These are phyloP conservation scores for Fraxinus albicans DNA, from an alignment of 305 asterid genomes.

Conservation along the genomic window DNA sequence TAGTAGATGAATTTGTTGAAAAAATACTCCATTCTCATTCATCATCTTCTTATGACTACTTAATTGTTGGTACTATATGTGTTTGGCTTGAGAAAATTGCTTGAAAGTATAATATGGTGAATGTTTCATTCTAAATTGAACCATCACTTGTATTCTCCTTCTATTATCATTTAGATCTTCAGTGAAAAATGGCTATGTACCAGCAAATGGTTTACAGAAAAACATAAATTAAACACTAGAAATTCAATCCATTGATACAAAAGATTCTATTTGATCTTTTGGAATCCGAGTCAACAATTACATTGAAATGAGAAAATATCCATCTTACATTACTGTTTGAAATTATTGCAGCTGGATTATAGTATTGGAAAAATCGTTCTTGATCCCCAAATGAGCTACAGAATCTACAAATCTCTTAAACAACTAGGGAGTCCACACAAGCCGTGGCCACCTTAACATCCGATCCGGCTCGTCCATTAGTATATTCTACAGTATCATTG, in stretches of 20 bases:
- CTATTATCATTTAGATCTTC: conserved; percentile 50
- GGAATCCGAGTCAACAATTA: too few relatives aligned
- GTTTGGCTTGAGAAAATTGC: conserved; percentile 48
- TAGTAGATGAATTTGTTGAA: conserved; percentile 49
- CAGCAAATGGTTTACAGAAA: conserved; percentile 22
- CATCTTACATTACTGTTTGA: too few relatives aligned
- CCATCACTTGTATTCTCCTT: conserved; percentile 53
- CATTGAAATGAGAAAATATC: too few relatives aligned
- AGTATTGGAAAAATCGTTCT: too few relatives aligned
- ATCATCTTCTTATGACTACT: conserved; percentile 1
- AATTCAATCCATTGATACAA: conserved; percentile 36
- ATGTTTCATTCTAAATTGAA: conserved; percentile 68
- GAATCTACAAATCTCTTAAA: too few relatives aligned
- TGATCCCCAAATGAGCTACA: too few relatives aligned
- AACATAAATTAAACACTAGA: conserved; percentile 28
- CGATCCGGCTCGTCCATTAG: too few relatives aligned
- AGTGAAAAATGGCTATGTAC: conserved; percentile 38
- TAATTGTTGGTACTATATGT: conserved; percentile 50
- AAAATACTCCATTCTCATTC: conserved; percentile 20
- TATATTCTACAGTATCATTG: too few relatives aligned
- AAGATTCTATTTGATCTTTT: conserved; percentile 17
- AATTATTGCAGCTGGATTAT: too few relatives aligned
- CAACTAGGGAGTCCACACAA: too few relatives aligned
- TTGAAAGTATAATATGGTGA: conserved; percentile 37
- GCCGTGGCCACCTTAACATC: too few relatives aligned